These are phyloP conservation scores for Coniochaeta prunicola DNA, from an alignment of 2,329 filamentous ascomycete genomes.

Conservation along the genomic window DNA sequence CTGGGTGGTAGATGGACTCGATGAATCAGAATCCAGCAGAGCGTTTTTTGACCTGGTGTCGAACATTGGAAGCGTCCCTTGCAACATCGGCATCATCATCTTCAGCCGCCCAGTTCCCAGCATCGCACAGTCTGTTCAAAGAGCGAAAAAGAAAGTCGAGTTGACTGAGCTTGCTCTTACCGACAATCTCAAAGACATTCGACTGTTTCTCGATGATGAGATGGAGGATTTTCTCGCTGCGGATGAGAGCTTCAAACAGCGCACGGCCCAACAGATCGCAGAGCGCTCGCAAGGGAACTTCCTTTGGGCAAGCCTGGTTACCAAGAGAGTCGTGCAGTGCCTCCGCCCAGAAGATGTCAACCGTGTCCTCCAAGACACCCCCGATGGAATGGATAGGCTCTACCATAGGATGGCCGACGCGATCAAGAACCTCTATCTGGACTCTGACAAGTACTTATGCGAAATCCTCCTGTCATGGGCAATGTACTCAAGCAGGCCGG, in stretches of 20 bases:
- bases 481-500: constrained; percentile 10
- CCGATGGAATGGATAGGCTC: constrained; percentile 13
- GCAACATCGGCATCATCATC: constrained; percentile 2
- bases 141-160: constrained; percentile 2
- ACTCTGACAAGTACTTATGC: constrained; percentile 9
- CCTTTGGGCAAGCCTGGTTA: constrained; percentile 12
- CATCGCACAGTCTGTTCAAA: constrained; percentile 7
- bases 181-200: constrained; percentile 10
- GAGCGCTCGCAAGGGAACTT: constrained; percentile 14
- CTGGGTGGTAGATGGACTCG: constrained; percentile 31
- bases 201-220: constrained; percentile 8
- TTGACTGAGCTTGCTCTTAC: constrained; percentile 6
- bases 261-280: constrained; percentile 18
- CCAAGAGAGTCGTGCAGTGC: constrained; percentile 10
- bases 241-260: constrained; percentile 9
- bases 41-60: constrained; percentile 19
- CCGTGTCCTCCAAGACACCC: constrained; percentile 8
- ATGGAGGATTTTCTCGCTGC: constrained; percentile 8
- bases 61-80: constrained; percentile 19
- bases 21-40: constrained; percentile 24
- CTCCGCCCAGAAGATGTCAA: constrained; percentile 11
- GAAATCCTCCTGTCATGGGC: constrained; percentile 13
- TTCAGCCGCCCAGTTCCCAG: constrained; percentile 6
- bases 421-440: constrained; percentile 1
- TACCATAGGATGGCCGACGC: constrained; percentile 14